Percentiles rank a stretch among this genome's conserved stretches.
Evolutionary conservation across 306 rosid genomes (phyloP).

Genomic region (Cucumis hystrix): DNA sequence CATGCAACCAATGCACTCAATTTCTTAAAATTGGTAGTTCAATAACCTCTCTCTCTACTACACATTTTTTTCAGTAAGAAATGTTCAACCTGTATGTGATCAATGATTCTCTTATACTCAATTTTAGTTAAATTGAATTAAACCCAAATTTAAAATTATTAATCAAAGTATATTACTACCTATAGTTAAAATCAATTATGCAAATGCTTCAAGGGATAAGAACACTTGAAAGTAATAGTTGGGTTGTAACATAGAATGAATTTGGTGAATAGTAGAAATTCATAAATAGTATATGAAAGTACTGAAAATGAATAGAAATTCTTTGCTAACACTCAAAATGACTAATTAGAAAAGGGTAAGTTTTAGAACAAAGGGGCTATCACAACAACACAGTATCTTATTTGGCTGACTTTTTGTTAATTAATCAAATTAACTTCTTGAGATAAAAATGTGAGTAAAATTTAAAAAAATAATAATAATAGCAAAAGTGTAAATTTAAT

Average conservation of each 20-base stretch:
- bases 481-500: too few species aligned
- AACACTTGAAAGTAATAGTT: too few species aligned
- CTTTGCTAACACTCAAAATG: neutral
- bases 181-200: neutral
- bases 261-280: too few species aligned
- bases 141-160: too few species aligned
- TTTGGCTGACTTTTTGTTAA: neutral
- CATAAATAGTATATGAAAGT: too few species aligned
- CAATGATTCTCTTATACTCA: neutral
- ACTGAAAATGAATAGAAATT: neutral
- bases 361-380: neutral
- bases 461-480: too few species aligned
- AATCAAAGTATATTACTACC: neutral
- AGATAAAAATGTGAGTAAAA: neutral
- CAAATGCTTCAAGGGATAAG: neutral
- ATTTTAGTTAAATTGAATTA: neutral
- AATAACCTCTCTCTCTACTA: too few species aligned
- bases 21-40: neutral
- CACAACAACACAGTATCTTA: neutral
- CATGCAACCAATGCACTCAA: neutral
- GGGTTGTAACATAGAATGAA: too few species aligned
- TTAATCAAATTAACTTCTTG: too few species aligned
- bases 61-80: too few species aligned
- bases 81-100: neutral
- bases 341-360: neutral